Evolutionary conservation across 345 rosid genomes (phyloP).

Genomic region (Gossypium turneri): DNA sequence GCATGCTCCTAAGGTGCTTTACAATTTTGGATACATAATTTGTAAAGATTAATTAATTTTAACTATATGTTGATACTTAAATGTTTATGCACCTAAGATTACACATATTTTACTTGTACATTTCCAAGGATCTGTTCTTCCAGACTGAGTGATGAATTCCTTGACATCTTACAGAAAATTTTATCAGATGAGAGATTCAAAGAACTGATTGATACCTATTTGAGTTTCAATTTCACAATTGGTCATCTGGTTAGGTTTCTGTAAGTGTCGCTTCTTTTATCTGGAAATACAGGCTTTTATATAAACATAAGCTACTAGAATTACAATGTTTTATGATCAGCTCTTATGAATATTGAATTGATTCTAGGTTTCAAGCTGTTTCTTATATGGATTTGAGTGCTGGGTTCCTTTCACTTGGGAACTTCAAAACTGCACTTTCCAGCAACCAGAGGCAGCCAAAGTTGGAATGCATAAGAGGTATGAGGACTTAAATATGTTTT

Average conservation of each 20-base stretch:
- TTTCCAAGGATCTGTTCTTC: not conserved
- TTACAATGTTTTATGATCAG: slow-evolving; percentile 14
- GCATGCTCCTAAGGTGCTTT: not conserved
- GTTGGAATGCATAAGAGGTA: slow-evolving; percentile 76
- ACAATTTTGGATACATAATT: not conserved
- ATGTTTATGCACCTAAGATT: not conserved
- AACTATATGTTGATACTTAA: not conserved
- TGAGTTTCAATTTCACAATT: slow-evolving; percentile 47
- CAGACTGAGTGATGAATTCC: slow-evolving; percentile 16
- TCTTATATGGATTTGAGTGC: slow-evolving; percentile 58
- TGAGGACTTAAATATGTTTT: not conserved
- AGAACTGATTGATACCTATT: slow-evolving; percentile 44
- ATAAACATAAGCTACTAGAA: slow-evolving; percentile 5
- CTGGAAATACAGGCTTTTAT: slow-evolving; percentile 13
- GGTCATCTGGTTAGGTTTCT: slow-evolving; percentile 62
- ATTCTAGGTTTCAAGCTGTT: slow-evolving; percentile 65
- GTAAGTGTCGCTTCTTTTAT: slow-evolving; percentile 45
- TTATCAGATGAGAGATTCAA: slow-evolving; percentile 65
- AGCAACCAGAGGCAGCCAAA: slow-evolving; percentile 70
- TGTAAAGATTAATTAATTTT: not conserved
- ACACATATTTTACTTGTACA: not conserved
- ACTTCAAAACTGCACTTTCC: slow-evolving; percentile 67
- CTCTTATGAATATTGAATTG: slow-evolving; percentile 16
- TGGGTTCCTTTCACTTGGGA: slow-evolving; percentile 69
- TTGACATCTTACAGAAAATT: slow-evolving; percentile 49